Base-by-base conservation (phyloP, 2,329 filamentous ascomycete species). In the Harringtonia lauricola region DNA sequence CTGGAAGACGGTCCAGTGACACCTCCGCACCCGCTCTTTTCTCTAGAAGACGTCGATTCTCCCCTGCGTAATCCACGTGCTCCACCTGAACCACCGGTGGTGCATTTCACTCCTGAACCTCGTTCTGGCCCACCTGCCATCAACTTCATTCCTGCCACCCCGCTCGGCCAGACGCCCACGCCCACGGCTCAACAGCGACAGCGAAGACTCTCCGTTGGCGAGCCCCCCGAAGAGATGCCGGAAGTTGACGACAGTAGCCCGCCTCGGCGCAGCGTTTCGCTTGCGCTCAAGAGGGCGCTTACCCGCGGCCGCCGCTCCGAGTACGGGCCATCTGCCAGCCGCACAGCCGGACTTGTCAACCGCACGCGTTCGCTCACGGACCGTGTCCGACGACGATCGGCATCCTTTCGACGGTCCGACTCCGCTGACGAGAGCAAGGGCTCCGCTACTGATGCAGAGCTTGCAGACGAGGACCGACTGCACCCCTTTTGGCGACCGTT, bases 401-500 rank as follows among this genome's bases (percentile, higher is more conserved):
- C 30, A 8, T 33, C 44, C 12, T 14, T 30, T 2, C 15, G 42
- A 14, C 46, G 49, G 9, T 46, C 48, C 0, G 29, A 39, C 6
- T 50, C 50, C 9, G 29, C 44, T 3, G 45, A 47, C 14, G 57
- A 54, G 12, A 51, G 50, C n/a, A 57, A 57, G 38, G 50, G 55
- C 13, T 51, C 55, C 4, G 48, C 53, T 18, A 54, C 63, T 4
- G 65, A 70, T 8, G 66, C 70, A 24, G 57, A 59, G 19, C 74
- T 70, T 2, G 57, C 64, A 2, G 76, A 81, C 37, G 67, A 68
- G 33, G 65, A 66, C 38, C 74, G 68, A 49, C 58, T 81, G 14
- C 76, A 81, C 55, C 76, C 77, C 1, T 72, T 72, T 52, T 81
- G 77, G 77, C 66, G 71, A 8, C 76, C 77, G n/a, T 59, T 70